Evolutionary conservation across 176 grass and related monocot genomes (phyloP).

Genomic region (Urochloa ruziziensis): DNA sequence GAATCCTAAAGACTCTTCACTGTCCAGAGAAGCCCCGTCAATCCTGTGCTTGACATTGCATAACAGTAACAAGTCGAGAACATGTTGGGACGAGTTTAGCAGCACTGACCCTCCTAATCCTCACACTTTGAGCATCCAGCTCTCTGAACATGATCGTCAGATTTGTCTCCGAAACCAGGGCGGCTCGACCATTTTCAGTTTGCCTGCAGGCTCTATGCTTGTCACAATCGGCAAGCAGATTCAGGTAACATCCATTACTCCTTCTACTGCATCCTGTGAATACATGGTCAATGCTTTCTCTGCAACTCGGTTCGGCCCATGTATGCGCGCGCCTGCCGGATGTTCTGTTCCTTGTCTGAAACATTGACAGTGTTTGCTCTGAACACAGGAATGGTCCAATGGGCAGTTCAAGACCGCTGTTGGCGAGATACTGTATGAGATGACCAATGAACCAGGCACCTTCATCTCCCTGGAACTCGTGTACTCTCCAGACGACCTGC

Average conservation of each 20-base stretch:
- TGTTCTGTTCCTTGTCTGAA: not conserved
- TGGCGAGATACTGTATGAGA: conserved; percentile 63
- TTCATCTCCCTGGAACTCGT: conserved; percentile 76
- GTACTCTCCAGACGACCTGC: conserved; percentile 49
- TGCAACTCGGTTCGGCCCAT: not conserved
- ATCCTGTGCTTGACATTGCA: conserved; percentile 57
- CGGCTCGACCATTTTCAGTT: conserved; percentile 51
- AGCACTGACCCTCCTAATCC: conserved; percentile 35
- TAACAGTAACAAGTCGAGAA: conserved; percentile 42
- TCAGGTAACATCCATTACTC: conserved; percentile 43
- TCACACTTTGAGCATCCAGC: conserved; percentile 61
- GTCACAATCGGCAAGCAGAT: conserved; percentile 70
- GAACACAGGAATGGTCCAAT: conserved; percentile 67
- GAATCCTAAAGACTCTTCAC: conserved; percentile 22
- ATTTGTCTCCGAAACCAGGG: conserved; percentile 52
- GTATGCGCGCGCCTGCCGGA: not conserved
- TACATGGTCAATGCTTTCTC: not conserved
- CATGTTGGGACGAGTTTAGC: conserved; percentile 32
- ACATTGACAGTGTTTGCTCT: conserved; percentile 15
- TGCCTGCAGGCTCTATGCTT: conserved; percentile 61
- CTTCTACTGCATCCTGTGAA: not conserved
- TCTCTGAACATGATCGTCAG: conserved; percentile 47
- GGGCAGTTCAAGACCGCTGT: conserved; percentile 68
- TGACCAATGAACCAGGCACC: conserved; percentile 44
- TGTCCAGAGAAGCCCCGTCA: conserved; percentile 32